Conservation (phyloP, 495 filamentous ascomycete species). For the Tetracladium setigerum region DNA sequence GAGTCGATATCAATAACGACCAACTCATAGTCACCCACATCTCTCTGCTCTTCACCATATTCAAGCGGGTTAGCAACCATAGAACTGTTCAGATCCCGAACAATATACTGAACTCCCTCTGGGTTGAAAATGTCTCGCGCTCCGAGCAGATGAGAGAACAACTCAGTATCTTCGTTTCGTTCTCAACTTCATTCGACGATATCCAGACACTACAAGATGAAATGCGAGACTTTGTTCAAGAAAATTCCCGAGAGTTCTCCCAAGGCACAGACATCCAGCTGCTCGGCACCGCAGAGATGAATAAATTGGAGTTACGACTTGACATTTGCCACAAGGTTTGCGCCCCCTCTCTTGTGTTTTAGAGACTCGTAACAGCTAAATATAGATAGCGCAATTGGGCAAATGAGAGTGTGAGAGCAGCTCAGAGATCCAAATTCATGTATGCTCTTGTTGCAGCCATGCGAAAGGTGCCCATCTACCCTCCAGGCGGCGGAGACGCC, state of each 20-base stretch:
- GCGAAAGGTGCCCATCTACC: slow-evolving; percentile 61
- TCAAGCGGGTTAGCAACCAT: slow-evolving; percentile 56
- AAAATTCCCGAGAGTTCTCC: slow-evolving; percentile 71
- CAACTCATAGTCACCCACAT: slow-evolving; percentile 48
- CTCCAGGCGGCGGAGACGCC: slow-evolving; percentile 49
- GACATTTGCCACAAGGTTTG: slow-evolving; percentile 55
- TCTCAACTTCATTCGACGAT: slow-evolving; percentile 65
- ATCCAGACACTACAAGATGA: slow-evolving; percentile 58
- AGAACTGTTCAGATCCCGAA: slow-evolving; percentile 70
- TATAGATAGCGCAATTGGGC: slow-evolving; percentile 65
- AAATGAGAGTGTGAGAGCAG: slow-evolving; percentile 61
- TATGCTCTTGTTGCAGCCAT: slow-evolving; percentile 67
- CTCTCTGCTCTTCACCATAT: slow-evolving; percentile 70
- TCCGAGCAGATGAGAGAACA: slow-evolving; percentile 69
- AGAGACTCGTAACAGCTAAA: slow-evolving; percentile 12
- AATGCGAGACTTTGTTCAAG: slow-evolving; percentile 57
- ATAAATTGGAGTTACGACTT: slow-evolving; percentile 61
- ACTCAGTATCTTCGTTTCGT: slow-evolving; percentile 53
- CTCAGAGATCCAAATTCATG: slow-evolving; percentile 73
- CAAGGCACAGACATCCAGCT: slow-evolving; percentile 57
- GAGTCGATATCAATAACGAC: slow-evolving; percentile 54
- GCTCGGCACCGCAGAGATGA: slow-evolving; percentile 58
- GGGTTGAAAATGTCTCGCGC: slow-evolving; percentile 72
- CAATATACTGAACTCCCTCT: slow-evolving; percentile 62
- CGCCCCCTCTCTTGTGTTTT: neutral